Percentiles rank a stretch among this genome's conserved stretches.
These are phyloP conservation scores for Trametes meyenii DNA, from an alignment of 768 basidiomycete species.

Conservation along the genomic window DNA sequence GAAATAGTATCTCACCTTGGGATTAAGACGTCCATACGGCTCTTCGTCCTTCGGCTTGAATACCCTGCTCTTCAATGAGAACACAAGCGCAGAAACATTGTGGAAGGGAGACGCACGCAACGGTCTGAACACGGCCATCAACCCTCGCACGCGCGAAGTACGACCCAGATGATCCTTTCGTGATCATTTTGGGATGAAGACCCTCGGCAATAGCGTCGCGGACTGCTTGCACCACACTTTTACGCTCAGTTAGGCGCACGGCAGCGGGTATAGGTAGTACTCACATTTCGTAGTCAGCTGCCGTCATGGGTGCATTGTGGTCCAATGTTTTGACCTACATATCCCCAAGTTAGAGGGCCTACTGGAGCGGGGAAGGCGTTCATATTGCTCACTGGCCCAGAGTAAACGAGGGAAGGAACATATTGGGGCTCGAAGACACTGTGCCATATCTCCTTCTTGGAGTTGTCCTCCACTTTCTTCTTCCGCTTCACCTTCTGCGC, in stretches of 20 bases:
- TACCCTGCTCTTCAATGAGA: conserved; percentile 49
- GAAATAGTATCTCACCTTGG: conserved; percentile 56
- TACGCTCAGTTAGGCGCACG: conserved; percentile 23
- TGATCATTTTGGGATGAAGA: conserved; percentile 88
- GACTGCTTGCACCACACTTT: conserved; percentile 65
- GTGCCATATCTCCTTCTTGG: conserved; percentile 73
- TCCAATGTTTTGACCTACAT: conserved; percentile 76
- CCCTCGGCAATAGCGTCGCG: conserved; percentile 72
- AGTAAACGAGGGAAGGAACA: conserved; percentile 37
- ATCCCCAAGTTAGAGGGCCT: neutral
- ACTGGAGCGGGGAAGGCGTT: neutral
- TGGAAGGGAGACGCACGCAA: conserved; percentile 49
- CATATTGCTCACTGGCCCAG: conserved; percentile 41
- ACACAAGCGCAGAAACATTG: too few relatives aligned
- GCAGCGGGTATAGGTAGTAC: conserved; percentile 30
- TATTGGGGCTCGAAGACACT: conserved; percentile 75
- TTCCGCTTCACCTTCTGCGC: conserved; percentile 83
- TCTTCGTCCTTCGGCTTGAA: conserved; percentile 94
- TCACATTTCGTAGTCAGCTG: conserved; percentile 71
- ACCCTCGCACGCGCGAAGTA: conserved; percentile 88
- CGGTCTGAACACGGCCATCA: conserved; percentile 76
- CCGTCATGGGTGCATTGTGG: conserved; percentile 75
- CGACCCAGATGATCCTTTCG: conserved; percentile 86
- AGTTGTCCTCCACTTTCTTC: conserved; percentile 66
- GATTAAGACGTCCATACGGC: conserved; percentile 86